Conservation (phyloP, 768 basidiomycete species). For the Tylopilus rubrobrunneus region DNA sequence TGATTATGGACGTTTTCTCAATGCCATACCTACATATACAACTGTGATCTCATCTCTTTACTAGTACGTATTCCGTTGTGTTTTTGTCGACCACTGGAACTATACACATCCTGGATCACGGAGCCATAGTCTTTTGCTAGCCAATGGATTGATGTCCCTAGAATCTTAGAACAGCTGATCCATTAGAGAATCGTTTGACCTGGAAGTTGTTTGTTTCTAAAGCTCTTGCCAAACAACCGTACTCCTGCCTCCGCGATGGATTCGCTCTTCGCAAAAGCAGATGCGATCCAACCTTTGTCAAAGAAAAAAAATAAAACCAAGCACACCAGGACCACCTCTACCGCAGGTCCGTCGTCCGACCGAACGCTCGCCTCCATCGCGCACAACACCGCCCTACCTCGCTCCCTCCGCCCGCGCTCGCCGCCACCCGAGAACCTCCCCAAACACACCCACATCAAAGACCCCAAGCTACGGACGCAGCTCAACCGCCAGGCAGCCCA, state of each 20-base stretch:
- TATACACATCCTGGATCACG: background rate
- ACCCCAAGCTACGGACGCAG: constrained; percentile 72
- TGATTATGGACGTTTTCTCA: constrained; percentile 7
- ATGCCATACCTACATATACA: constrained; percentile 4
- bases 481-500: constrained; percentile 60
- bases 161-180: too few species aligned
- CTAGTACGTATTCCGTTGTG: background rate
- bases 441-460: constrained; percentile 59
- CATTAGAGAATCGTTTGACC: too few species aligned
- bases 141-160: too few species aligned
- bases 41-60: constrained; percentile 3
- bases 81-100: background rate
- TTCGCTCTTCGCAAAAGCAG: constrained; percentile 65
- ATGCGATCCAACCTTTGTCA: constrained; percentile 47
- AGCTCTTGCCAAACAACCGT: constrained; percentile 13
- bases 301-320: constrained; percentile 39
- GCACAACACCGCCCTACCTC: constrained; percentile 58
- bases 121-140: background rate
- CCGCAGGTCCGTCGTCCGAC: constrained; percentile 36
- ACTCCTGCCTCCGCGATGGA: constrained; percentile 41
- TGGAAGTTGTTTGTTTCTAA: constrained; percentile 13
- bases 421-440: constrained; percentile 44
- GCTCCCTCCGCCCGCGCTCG: constrained; percentile 56
- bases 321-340: constrained; percentile 18
- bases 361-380: constrained; percentile 55